phyloP scores from a whole-genome alignment of 148 eudicot genomes.

The Chenopodium album region DNA sequence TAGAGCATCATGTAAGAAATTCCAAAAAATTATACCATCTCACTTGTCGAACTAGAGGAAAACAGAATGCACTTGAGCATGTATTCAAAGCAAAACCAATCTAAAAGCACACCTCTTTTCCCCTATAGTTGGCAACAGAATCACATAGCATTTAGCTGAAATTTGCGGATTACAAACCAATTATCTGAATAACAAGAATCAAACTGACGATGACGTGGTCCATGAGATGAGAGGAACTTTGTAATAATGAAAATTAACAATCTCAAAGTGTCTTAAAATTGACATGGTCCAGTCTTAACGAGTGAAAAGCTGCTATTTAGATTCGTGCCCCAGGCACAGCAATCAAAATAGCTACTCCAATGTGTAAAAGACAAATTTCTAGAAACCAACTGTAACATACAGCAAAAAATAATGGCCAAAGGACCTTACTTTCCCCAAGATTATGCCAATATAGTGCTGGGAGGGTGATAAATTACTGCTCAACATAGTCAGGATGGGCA shows the following conservation, averaged over 20 bases:
- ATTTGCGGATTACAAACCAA: too few species aligned
- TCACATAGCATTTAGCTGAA: not conserved
- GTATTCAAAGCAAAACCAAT: not conserved
- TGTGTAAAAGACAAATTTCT: not conserved
- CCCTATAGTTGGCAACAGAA: not conserved
- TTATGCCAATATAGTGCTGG: not conserved
- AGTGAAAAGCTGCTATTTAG: not conserved
- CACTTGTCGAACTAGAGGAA: not conserved
- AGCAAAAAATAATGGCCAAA: not conserved
- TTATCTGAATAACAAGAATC: not conserved
- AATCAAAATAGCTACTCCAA: not conserved
- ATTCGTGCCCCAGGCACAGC: not conserved
- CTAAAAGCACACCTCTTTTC: not conserved
- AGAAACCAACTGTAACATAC: not conserved
- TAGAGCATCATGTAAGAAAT: not conserved
- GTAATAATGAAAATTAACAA: too few species aligned
- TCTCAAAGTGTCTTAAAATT: not conserved
- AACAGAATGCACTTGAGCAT: not conserved
- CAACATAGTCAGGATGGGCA: not conserved
- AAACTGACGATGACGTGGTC: not conserved
- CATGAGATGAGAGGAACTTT: not conserved
- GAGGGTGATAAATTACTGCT: not conserved
- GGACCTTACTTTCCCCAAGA: not conserved
- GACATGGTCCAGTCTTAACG: not conserved
- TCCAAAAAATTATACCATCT: not conserved